Percentiles rank a stretch among this genome's conserved stretches.
These are phyloP conservation scores for Acanthamoeba triangularis DNA, from an alignment of 208 protist genomes.

Conservation along the genomic window DNA sequence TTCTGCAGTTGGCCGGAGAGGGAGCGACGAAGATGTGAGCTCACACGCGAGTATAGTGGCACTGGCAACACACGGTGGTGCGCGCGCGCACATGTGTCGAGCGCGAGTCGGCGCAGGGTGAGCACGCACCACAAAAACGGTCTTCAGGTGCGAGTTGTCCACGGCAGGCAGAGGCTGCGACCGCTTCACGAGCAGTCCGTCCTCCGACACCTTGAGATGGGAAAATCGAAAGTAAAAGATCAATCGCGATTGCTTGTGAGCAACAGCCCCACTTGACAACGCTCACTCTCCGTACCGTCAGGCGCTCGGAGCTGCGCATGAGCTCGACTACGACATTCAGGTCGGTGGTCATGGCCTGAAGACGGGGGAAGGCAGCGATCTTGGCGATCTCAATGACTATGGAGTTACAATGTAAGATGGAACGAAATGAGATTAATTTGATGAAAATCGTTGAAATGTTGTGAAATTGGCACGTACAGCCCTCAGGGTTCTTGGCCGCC, in stretches of 20 bases:
- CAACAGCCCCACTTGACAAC: neutral
- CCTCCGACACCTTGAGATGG: constrained; percentile 20
- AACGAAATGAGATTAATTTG: neutral
- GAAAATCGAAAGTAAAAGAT: neutral
- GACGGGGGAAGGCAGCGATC: constrained; percentile 52
- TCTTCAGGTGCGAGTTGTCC: constrained; percentile 24
- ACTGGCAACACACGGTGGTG: neutral
- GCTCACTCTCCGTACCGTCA: neutral
- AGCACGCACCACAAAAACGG: constrained; percentile 52
- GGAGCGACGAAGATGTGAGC: neutral
- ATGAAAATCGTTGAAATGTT: neutral
- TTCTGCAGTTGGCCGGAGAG: constrained; percentile 13
- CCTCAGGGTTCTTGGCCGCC: constrained; percentile 76
- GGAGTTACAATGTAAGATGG: neutral
- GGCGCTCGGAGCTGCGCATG: constrained; percentile 47
- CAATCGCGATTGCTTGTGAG: neutral
- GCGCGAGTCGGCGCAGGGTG: neutral
- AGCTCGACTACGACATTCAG: neutral
- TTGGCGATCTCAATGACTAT: constrained; percentile 30
- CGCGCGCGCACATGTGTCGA: neutral
- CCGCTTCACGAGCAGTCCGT: constrained; percentile 36
- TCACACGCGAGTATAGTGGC: neutral
- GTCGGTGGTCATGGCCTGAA: constrained; percentile 26
- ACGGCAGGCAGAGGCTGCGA: neutral
- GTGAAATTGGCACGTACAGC: constrained; percentile 77